Evolutionary conservation across 495 filamentous ascomycete genomes (phyloP), one percentile per base, ranked within the genome.

Genomic region (Bombardia bombarda): DNA sequence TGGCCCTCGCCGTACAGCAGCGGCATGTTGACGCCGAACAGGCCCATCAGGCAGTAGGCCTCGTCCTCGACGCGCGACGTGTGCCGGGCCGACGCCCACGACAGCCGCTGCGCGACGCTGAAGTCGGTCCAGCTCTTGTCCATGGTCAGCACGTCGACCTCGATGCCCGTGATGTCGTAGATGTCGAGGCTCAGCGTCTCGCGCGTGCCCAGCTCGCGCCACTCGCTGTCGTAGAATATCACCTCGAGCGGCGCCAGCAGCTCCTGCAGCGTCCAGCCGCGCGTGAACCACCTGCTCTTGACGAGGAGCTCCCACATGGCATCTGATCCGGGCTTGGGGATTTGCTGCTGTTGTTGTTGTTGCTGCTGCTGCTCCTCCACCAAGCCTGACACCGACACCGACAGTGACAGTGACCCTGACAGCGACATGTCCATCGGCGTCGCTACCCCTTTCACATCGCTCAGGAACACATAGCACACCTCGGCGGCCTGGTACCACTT

Each of bases 241-340:
- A 70, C 41, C 10, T 45, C 25, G 4, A 19, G 19, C 1, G 67
- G 61, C 0, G 65, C 62, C 12, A 71, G 47, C 4, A 69, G 51
- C 44, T 69, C 65, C 42, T 69, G 63, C 14, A 70, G 42, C 4
- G 68, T 70, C 61, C 66, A 72, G 10, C 66, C 66, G 26, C 67
- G 43, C 3, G 38, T 50, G 21, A 70, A 66, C 66, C 68, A 70
- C 7, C 47, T 43, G 42, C 46, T 38, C 8, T 26, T 16, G 12
- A 25, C 4, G 1, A 46, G 28, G 5, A 17, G 19, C 16, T 19
- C 16, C 7, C 7, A 22, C 26, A 7, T 28, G 13, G 16, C 6
- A 16, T 10, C 20, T 26, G 6, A 7, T 20, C 16, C 7, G 22
- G 26, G 14, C n/a, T 13, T 6, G 17, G 25, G 19, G 13, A 28